Percentiles rank a stretch among this genome's conserved stretches.
phyloP scores from a whole-genome alignment of 306 rosid genomes.

The Acacia melanoxylon region DNA sequence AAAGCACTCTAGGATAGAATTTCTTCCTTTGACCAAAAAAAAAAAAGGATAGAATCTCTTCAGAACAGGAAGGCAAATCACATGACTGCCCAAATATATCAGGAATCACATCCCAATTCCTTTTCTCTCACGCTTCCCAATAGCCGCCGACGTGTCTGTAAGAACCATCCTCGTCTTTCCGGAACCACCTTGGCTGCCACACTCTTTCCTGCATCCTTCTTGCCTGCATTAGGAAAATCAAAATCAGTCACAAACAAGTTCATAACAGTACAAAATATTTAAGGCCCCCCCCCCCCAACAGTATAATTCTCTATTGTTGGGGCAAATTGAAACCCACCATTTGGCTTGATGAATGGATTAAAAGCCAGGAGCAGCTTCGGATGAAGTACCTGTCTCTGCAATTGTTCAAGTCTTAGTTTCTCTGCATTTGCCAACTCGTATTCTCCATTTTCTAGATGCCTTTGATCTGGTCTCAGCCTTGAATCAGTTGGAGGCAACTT shows the following conservation, averaged over 20 bases:
- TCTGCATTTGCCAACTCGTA: conserved; percentile 88
- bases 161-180: conserved; percentile 83
- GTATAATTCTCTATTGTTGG: not conserved
- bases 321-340: not conserved
- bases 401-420: conserved; percentile 93
- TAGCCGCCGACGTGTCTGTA: conserved; percentile 81
- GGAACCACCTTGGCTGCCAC: conserved; percentile 98
- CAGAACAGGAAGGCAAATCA: conserved; percentile 66
- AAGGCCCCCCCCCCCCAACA: no score
- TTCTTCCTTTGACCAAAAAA: no score
- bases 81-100: conserved; percentile 78
- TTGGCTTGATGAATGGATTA: not conserved
- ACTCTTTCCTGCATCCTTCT: conserved; percentile 97
- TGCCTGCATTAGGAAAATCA: conserved; percentile 58
- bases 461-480: conserved; percentile 97
- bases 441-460: conserved; percentile 94
- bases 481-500: conserved; percentile 94
- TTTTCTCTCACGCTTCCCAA: conserved; percentile 86
- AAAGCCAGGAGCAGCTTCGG: conserved; percentile 4
- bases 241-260: not conserved
- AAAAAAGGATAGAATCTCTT: conserved; percentile 46
- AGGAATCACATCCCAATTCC: conserved; percentile 77
- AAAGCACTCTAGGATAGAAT: conserved; percentile 25
- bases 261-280: not conserved
- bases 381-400: conserved; percentile 88